phyloP scores from a whole-genome alignment of 2,329 filamentous ascomycete species.

The Ambrosiella xylebori region DNA sequence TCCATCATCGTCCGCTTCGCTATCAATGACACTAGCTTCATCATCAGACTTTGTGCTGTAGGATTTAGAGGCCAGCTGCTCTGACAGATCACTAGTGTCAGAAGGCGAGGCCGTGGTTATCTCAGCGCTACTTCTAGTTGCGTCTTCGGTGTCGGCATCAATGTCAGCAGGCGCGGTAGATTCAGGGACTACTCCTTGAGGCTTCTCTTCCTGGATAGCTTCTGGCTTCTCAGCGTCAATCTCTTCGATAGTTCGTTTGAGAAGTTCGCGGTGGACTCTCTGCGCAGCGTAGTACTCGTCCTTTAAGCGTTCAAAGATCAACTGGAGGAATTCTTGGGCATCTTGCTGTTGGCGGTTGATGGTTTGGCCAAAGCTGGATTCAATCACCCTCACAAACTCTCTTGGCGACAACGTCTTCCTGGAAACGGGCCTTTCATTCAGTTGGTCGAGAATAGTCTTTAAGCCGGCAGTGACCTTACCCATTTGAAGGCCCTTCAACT shows the following conservation, averaged over 20 bases:
- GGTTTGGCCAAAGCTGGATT: slow-evolving; percentile 71
- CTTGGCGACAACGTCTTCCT: slow-evolving; percentile 83
- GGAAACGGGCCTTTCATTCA: slow-evolving; percentile 87
- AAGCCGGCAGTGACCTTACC: slow-evolving; percentile 72
- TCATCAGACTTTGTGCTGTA: background rate
- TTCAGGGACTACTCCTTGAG: slow-evolving; percentile 13
- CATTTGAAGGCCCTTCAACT: slow-evolving; percentile 52
- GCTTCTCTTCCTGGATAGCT: slow-evolving; percentile 12
- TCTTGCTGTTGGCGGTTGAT: slow-evolving; percentile 94
- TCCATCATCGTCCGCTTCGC: background rate
- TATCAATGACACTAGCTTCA: background rate
- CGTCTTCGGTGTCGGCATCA: too few species aligned
- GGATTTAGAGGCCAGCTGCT: background rate
- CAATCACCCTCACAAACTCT: slow-evolving; percentile 68
- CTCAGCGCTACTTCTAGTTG: too few species aligned
- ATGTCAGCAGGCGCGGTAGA: background rate
- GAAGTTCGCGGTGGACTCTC: slow-evolving; percentile 31
- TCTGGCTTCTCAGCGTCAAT: slow-evolving; percentile 7
- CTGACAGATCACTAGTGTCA: background rate
- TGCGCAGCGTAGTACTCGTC: slow-evolving; percentile 85
- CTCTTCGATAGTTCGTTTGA: background rate
- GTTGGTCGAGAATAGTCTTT: slow-evolving; percentile 78
- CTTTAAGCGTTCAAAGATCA: slow-evolving; percentile 77
- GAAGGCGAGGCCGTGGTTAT: too few species aligned
- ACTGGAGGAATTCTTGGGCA: slow-evolving; percentile 90